These are phyloP conservation scores for Melanopsichium pennsylvanicum DNA, from an alignment of 1,284 basidiomycete species.

Conservation along the genomic window DNA sequence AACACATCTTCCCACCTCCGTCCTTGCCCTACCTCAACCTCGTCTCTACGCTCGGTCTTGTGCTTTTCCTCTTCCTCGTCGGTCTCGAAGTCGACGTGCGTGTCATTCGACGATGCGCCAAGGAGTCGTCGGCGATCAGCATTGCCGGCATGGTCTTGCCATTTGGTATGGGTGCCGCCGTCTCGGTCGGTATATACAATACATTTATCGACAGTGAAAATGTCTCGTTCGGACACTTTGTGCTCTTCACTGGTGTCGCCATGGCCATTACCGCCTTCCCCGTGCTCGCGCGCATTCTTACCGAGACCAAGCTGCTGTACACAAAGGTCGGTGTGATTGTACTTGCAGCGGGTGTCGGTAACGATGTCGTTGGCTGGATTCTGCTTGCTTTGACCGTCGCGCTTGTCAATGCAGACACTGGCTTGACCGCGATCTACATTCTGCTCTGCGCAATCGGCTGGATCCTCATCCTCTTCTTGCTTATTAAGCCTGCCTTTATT, in stretches of 20 bases:
- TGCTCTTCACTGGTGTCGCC: slow-evolving; percentile 91
- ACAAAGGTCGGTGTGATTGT: slow-evolving; percentile 92
- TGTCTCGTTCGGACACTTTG: slow-evolving; percentile 82
- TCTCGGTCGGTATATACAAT: slow-evolving; percentile 82
- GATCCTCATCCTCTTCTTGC: slow-evolving; percentile 79
- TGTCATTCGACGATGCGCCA: slow-evolving; percentile 72
- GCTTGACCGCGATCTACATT: slow-evolving; percentile 79
- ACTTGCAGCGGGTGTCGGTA: slow-evolving; percentile 87
- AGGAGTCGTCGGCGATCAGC: slow-evolving; percentile 69
- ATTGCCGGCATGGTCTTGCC: slow-evolving; percentile 76
- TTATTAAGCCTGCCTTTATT: slow-evolving; percentile 72
- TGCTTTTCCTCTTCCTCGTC: slow-evolving; percentile 77
- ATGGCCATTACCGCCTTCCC: slow-evolving; percentile 85
- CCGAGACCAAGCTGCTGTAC: slow-evolving; percentile 76
- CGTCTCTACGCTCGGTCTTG: slow-evolving; percentile 83
- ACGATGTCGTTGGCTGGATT: slow-evolving; percentile 78
- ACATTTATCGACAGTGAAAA: slow-evolving; percentile 74
- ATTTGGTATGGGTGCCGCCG: slow-evolving; percentile 83
- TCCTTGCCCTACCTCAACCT: slow-evolving; percentile 83
- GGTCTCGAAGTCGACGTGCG: slow-evolving; percentile 87
- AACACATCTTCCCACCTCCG: slow-evolving; percentile 59
- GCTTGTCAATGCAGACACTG: slow-evolving; percentile 82
- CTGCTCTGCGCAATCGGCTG: slow-evolving; percentile 83
- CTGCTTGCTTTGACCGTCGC: slow-evolving; percentile 83
- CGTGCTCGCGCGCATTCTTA: slow-evolving; percentile 79